These are phyloP conservation scores for Ceratocystiopsis minuta DNA, from an alignment of 2,329 filamentous ascomycete genomes.

Conservation along the genomic window DNA sequence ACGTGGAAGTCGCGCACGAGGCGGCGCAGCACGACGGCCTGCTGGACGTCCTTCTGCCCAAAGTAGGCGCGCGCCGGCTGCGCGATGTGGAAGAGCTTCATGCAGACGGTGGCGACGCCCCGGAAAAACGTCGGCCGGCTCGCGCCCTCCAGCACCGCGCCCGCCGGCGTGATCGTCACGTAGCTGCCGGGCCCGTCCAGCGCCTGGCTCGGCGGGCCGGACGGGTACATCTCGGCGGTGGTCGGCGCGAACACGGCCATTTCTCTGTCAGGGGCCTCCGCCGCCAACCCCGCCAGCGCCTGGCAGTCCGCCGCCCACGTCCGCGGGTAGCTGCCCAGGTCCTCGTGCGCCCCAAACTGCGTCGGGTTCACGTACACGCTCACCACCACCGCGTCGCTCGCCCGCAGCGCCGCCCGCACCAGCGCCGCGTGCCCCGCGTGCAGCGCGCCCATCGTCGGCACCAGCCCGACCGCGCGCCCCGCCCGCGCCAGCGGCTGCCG, in stretches of 20 bases:
- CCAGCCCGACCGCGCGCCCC: constrained; percentile 62
- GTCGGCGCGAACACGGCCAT: constrained; percentile 68
- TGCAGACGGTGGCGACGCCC: constrained; percentile 89
- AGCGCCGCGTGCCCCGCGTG: constrained; percentile 80
- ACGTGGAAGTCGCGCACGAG: constrained; percentile 81
- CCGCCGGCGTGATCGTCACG: constrained; percentile 74
- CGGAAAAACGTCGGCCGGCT: constrained; percentile 89
- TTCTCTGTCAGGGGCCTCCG: constrained; percentile 35
- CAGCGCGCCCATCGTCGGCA: constrained; percentile 96
- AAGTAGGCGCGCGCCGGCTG: constrained; percentile 71
- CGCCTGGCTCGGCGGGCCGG: constrained; percentile 53
- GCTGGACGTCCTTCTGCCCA: constrained; percentile 95
- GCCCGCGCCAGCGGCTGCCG: constrained; percentile 46
- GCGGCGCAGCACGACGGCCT: constrained; percentile 73
- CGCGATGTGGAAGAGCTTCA: constrained; percentile 79
- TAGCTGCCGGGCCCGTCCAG: constrained; percentile 69
- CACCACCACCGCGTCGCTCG: constrained; percentile 76
- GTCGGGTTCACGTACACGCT: constrained; percentile 93
- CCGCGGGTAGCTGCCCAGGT: constrained; percentile 73
- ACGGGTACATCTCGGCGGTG: constrained; percentile 75
- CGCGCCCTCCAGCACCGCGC: constrained; percentile 63
- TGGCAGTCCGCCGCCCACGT: constrained; percentile 68
- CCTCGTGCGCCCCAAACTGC: constrained; percentile 81
- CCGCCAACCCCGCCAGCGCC: constrained; percentile 49
- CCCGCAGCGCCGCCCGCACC: constrained; percentile 63